Base-by-base conservation (phyloP, 2,329 filamentous ascomycete genomes). In the Penicillium olsonii region DNA sequence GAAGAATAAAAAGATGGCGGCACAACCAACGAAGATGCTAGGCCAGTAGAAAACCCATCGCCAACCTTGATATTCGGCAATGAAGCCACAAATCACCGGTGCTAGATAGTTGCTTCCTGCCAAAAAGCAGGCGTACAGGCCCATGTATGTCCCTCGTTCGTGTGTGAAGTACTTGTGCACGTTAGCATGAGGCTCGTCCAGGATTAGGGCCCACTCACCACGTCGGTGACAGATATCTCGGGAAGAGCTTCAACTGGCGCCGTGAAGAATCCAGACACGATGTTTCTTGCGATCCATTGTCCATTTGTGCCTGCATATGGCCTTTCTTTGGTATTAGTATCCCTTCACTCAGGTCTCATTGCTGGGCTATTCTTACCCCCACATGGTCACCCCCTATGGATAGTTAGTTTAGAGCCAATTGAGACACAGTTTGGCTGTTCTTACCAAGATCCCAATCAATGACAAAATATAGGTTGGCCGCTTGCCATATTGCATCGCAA, bases 11-110 rank as follows among this genome's bases (percentile, higher is more conserved):
- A 80, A 75, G 1, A 78, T 56, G 27, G 78, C 73, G 1, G 70
- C 71, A 1, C 68, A 63, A 1, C 62, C 78, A 26, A 66, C 65
- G 57, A 81, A 79, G 19, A 81, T 79, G 4, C 77, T 75, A 10
- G 75, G 75, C 74, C 75, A 81, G 63, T 78, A 77, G 54, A 77
- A 69, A 0, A 75, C 74, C 75, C 75, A 78, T 55, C 66, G 45
- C 75, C 75, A 78, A 2, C 75, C 73, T 40, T 75, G 71, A 20
- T 72, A 71, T 42, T 77, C 65, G 4, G 68, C 68, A 35, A 78
- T 77, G 55, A 77, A 77, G 2, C 76, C 76, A 19, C 70, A 73
- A 44, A 77, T 72, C 1, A 79, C 69, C 0, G 76, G 76, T 0
- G 73, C 72, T 22, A 75, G 65, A 44, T 66, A 75, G 45, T 73